phyloP scores from a whole-genome alignment of 139 green algal species.

The Micromonas commoda region DNA sequence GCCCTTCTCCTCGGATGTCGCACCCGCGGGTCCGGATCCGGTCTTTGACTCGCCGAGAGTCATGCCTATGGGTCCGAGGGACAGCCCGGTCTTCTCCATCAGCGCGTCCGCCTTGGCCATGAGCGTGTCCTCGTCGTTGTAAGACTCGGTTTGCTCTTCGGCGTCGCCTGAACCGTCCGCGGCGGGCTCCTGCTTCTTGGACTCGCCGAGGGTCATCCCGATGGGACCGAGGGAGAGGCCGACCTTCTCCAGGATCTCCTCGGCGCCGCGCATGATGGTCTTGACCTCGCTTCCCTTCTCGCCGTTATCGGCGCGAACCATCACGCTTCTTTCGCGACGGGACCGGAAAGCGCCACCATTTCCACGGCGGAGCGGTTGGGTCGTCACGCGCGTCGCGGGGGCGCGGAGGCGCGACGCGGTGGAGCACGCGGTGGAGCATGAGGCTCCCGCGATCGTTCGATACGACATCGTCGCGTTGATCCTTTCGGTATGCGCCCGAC shows the following conservation, averaged over 20 bases:
- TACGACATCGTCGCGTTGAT: neutral
- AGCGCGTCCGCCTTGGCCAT: neutral
- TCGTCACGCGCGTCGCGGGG: neutral
- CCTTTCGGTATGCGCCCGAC: neutral
- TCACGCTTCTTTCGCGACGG: neutral
- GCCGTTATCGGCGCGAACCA: neutral
- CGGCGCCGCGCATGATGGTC: neutral
- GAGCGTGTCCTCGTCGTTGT: neutral
- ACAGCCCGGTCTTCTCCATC: neutral
- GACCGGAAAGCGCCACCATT: neutral
- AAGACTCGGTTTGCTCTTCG: no score
- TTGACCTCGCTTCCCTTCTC: neutral
- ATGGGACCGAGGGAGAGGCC: slow-evolving; percentile 8
- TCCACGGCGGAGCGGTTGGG: neutral
- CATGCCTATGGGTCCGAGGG: slow-evolving; percentile 14
- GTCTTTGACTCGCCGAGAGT: neutral
- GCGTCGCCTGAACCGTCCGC: neutral
- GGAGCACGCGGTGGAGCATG: neutral
- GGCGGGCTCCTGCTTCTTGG: neutral
- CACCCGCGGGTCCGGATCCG: no score
- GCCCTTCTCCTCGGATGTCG: neutral
- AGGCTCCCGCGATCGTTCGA: neutral
- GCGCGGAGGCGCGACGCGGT: neutral
- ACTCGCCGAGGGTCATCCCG: slow-evolving; percentile 6
- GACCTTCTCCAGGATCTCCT: neutral